These are phyloP conservation scores for Yarrowia phangngaensis DNA, from an alignment of 805 yeast genomes.

Conservation along the genomic window DNA sequence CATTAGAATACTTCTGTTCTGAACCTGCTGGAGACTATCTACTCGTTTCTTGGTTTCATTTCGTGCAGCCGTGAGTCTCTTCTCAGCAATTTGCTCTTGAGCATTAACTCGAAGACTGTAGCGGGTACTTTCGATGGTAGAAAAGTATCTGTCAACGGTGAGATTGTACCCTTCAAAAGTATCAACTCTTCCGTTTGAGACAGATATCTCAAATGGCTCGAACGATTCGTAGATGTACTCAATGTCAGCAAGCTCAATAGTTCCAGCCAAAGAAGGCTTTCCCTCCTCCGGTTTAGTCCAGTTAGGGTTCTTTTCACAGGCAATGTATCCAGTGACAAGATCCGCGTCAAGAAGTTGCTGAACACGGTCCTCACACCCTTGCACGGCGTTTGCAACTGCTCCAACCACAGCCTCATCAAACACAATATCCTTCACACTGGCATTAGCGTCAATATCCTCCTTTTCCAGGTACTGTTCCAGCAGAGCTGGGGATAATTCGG, in stretches of 20 bases:
- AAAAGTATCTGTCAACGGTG: slow-evolving; percentile 78
- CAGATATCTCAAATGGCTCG: slow-evolving; percentile 61
- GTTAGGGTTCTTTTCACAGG: slow-evolving; percentile 56
- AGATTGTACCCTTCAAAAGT: slow-evolving; percentile 65
- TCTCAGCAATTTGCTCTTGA: slow-evolving; percentile 70
- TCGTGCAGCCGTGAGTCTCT: slow-evolving; percentile 69
- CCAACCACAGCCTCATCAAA: slow-evolving; percentile 33
- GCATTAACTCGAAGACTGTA: slow-evolving; percentile 69
- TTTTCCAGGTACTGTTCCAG: slow-evolving; percentile 55
- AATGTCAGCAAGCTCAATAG: slow-evolving; percentile 35
- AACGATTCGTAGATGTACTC: slow-evolving; percentile 59
- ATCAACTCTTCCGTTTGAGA: slow-evolving; percentile 31
- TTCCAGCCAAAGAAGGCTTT: neutral
- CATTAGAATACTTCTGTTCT: slow-evolving; percentile 57
- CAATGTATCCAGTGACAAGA: slow-evolving; percentile 55
- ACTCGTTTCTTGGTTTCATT: slow-evolving; percentile 69
- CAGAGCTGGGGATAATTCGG: slow-evolving; percentile 75
- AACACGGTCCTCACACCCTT: slow-evolving; percentile 48
- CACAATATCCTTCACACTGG: slow-evolving; percentile 36
- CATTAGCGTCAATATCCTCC: slow-evolving; percentile 48
- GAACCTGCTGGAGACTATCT: slow-evolving; percentile 59
- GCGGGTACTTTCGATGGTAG: slow-evolving; percentile 78
- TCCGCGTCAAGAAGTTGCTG: slow-evolving; percentile 39
- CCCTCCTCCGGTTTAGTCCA: slow-evolving; percentile 44
- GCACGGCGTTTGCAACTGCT: slow-evolving; percentile 45